Conservation (phyloP, 495 filamentous ascomycete species). For the Pseudotulostoma volvatum region DNA sequence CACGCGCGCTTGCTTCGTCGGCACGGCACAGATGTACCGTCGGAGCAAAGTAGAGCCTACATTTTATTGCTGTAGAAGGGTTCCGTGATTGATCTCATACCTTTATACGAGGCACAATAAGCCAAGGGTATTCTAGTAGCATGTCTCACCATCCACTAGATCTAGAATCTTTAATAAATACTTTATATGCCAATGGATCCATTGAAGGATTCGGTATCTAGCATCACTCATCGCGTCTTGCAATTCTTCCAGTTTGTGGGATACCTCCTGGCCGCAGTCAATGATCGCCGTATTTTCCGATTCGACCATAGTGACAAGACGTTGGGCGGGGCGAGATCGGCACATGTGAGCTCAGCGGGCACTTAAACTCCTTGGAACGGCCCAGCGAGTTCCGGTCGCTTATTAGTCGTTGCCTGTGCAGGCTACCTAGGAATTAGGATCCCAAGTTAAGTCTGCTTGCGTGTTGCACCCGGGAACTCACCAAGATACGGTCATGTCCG, state of each 20-base stretch:
- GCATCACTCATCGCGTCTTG: constrained; percentile 13
- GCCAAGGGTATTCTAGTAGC: constrained; percentile 11
- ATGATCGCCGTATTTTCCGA: constrained; percentile 19
- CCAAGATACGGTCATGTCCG: constrained; percentile 17
- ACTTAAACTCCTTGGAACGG: constrained; percentile 10
- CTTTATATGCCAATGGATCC: constrained; percentile 9
- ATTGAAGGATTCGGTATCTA: constrained; percentile 9
- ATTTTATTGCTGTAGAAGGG: background rate
- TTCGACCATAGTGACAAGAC: constrained; percentile 18
- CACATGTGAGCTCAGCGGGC: constrained; percentile 20
- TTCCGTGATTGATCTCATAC: constrained; percentile 6
- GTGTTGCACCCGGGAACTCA: constrained; percentile 9
- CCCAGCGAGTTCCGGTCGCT: constrained; percentile 7
- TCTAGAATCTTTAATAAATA: constrained; percentile 13
- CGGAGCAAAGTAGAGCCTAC: constrained; percentile 8
- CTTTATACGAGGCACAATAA: constrained; percentile 12
- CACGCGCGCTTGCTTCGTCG: constrained; percentile 1
- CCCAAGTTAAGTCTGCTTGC: background rate
- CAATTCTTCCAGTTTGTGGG: constrained; percentile 32
- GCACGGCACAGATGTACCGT: constrained; percentile 17
- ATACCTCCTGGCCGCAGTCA: constrained; percentile 30
- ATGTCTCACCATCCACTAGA: constrained; percentile 12
- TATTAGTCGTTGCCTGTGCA: constrained; percentile 9
- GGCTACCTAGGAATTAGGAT: constrained; percentile 7
- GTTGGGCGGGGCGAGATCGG: constrained; percentile 22